These are phyloP conservation scores for Forsythia viridissima DNA, from an alignment of 257 asterid species.

Conservation along the genomic window DNA sequence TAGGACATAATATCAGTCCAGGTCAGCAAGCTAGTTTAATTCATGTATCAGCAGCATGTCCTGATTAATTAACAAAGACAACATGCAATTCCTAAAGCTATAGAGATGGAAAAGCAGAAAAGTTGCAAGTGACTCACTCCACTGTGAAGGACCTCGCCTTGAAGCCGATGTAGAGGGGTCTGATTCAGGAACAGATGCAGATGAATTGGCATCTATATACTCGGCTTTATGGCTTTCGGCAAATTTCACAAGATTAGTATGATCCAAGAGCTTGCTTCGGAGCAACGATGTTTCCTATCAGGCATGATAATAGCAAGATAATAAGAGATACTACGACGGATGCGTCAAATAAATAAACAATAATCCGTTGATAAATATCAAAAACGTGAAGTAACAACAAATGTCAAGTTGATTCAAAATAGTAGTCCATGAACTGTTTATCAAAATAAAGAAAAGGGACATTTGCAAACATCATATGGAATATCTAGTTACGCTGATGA, in stretches of 20 bases:
- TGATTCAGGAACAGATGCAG: constrained; percentile 49
- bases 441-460: background rate
- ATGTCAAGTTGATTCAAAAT: constrained; percentile 2
- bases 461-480: background rate
- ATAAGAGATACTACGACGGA: constrained; percentile 8
- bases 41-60: constrained; percentile 4
- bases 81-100: background rate
- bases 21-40: constrained; percentile 5
- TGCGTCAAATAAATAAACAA: constrained; percentile 4
- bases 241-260: constrained; percentile 68
- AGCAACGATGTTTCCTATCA: constrained; percentile 82
- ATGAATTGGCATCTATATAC: constrained; percentile 55
- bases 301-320: constrained; percentile 13
- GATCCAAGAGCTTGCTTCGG: constrained; percentile 71
- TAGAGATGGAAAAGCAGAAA: background rate
- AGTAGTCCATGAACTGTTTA: constrained; percentile 12
- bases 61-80: constrained; percentile 9
- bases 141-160: constrained; percentile 54
- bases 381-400: background rate
- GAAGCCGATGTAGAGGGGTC: constrained; percentile 79
- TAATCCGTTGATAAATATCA: background rate
- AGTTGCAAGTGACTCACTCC: constrained; percentile 62
- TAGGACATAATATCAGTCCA: background rate
- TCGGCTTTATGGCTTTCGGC: constrained; percentile 69
- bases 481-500: background rate